Conservation (phyloP, 192 early-diverging fungal species). For the Mortierella claussenii region DNA sequence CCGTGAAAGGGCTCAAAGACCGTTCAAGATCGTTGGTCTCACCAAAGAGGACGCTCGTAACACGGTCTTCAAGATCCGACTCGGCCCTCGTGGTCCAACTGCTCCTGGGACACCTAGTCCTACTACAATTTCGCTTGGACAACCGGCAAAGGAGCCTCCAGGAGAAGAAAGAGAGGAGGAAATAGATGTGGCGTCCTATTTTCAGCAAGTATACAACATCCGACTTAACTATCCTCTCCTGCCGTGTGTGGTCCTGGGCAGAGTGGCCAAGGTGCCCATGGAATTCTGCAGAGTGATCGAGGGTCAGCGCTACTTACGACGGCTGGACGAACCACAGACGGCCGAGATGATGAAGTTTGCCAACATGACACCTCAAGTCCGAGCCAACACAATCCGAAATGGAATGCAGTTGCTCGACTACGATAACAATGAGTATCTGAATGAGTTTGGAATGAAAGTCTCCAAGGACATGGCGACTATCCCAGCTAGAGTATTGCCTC, state of each 20-base stretch:
- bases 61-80: constrained; percentile 75
- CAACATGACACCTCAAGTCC: constrained; percentile 78
- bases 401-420: constrained; percentile 75
- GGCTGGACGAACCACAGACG: constrained; percentile 87
- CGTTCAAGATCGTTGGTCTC: constrained; percentile 75
- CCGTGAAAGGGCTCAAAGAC: constrained; percentile 62
- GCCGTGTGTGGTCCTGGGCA: constrained; percentile 80
- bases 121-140: too few relatives aligned
- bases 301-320: constrained; percentile 85
- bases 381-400: constrained; percentile 80
- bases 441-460: constrained; percentile 78
- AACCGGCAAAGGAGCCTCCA: too few relatives aligned
- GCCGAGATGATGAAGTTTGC: constrained; percentile 97
- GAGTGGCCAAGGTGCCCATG: constrained; percentile 79
- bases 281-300: constrained; percentile 90
- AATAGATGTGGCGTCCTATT: constrained; percentile 79
- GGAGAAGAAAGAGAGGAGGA: too few relatives aligned
- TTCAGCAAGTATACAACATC: constrained; percentile 76
- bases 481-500: constrained; percentile 81
- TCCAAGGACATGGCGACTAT: constrained; percentile 73
- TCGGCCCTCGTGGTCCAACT: too few relatives aligned
- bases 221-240: constrained; percentile 79
- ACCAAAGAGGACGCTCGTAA: constrained; percentile 72
- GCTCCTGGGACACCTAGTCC: too few relatives aligned
- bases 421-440: constrained; percentile 73